Evolutionary conservation across 129 eudicot genomes (phyloP), one percentile per base, ranked within the genome.

Genomic region (Artemisia annua): DNA sequence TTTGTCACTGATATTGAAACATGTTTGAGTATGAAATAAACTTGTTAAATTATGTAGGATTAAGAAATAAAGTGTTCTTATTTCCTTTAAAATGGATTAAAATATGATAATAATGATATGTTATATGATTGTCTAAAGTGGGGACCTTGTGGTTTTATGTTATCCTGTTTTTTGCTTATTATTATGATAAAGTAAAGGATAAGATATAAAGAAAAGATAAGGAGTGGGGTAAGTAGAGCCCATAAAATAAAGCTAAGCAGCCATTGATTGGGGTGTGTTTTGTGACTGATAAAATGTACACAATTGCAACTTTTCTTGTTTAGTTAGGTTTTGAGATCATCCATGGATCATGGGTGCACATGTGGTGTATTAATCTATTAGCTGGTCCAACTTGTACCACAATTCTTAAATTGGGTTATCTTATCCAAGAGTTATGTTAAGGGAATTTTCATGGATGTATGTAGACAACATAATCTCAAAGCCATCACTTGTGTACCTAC

Each of bases 161-260:
- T 49, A 73, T 73, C 70, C 20, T 48, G 7, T 51, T 62, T 59
- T 73, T 73, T 61, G 44, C 32, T 58, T 61, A 28, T 61, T 61
- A 46, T 48, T 72, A 24, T 49, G 30, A 61, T 28, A 73, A 76
- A 76, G 67, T 54, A 56, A 48, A 76, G 68, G 63, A 76, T 68
- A 67, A 76, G 74, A 75, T 75, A 76, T 22, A 75, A 66, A 49
- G 67, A 46, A 13, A 11, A 68, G 80, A 76, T 76, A 59, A 76
- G 70, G 63, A 35, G 69, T 74, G 71, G 78, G 71, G 70, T 13
- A 60, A 60, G 78, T 16, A 50, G 11, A 30, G 30, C 57, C 24
- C 39, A 12, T 12, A 68, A 66, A 50, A 72, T 44, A 44, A 58
- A 39, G 67, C 14, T 28, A 6, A 71, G 5, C 70, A 71, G 5